Percentiles rank a stretch among this genome's conserved stretches.
These are phyloP conservation scores for Phaseolus lunatus DNA, from an alignment of 306 rosid genomes.

Conservation along the genomic window DNA sequence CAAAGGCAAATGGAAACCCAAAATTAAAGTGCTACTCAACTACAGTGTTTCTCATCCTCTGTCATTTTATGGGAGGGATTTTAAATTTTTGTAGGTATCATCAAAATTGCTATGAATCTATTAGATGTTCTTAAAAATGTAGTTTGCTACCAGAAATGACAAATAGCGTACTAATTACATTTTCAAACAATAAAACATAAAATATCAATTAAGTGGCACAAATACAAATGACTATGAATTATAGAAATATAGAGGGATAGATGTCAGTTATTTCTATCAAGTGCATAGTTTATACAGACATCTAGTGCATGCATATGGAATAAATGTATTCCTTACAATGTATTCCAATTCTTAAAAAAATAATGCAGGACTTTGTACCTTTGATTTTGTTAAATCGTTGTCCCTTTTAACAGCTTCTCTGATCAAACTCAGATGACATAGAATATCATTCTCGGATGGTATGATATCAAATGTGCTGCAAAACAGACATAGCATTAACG, in stretches of 20 bases:
- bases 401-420: slow-evolving; percentile 58
- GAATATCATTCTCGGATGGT: slow-evolving; percentile 58
- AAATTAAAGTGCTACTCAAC: background rate
- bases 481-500: slow-evolving; percentile 32
- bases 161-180: background rate
- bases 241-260: background rate
- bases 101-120: background rate
- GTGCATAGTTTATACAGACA: background rate
- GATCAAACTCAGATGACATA: slow-evolving; percentile 51
- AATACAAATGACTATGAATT: background rate
- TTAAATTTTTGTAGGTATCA: background rate
- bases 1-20: slow-evolving; percentile 8
- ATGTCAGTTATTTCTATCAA: background rate
- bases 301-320: background rate
- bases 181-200: background rate
- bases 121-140: background rate
- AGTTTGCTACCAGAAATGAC: slow-evolving; percentile 2
- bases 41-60: too few species aligned
- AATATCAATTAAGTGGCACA: background rate
- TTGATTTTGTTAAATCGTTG: slow-evolving; percentile 52
- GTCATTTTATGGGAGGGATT: background rate
- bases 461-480: slow-evolving; percentile 57
- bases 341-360: background rate
- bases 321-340: background rate
- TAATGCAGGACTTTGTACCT: slow-evolving; percentile 47